These are phyloP conservation scores for Crithidia expoeki DNA, from an alignment of 208 protist species.

Conservation along the genomic window DNA sequence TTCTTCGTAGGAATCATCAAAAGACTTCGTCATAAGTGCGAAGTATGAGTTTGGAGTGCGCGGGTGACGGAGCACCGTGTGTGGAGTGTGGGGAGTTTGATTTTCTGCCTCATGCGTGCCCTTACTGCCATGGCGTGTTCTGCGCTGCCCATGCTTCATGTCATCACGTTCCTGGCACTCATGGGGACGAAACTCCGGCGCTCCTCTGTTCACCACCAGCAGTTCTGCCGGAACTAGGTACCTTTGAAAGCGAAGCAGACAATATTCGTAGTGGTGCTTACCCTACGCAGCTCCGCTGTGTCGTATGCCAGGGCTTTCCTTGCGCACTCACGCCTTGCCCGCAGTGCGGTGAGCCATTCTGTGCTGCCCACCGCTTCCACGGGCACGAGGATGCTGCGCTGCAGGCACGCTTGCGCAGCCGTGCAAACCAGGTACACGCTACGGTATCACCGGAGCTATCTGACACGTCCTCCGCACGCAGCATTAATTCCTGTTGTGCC, in stretches of 20 bases:
- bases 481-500: slow-evolving; percentile 21
- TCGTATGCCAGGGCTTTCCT: slow-evolving; percentile 34
- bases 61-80: slow-evolving; percentile 53
- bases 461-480: background rate
- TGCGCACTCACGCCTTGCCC: slow-evolving; percentile 57
- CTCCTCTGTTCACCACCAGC: slow-evolving; percentile 15
- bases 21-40: no score
- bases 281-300: slow-evolving; percentile 15
- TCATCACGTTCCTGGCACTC: slow-evolving; percentile 40
- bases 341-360: slow-evolving; percentile 46
- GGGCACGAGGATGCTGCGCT: slow-evolving; percentile 39
- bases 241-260: no score
- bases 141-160: slow-evolving; percentile 56
- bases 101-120: slow-evolving; percentile 67
- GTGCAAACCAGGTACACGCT: background rate
- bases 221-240: no score
- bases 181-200: background rate
- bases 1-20: no score
- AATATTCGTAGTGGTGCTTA: background rate
- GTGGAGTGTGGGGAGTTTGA: slow-evolving; percentile 75
- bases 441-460: background rate
- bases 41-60: slow-evolving; percentile 81
- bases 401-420: slow-evolving; percentile 9
- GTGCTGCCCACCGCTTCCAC: slow-evolving; percentile 72
- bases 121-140: slow-evolving; percentile 51